Evolutionary conservation across 2,329 filamentous ascomycete species (phyloP), one percentile per base, ranked within the genome.

Genomic region (Karstenula rhodostoma): DNA sequence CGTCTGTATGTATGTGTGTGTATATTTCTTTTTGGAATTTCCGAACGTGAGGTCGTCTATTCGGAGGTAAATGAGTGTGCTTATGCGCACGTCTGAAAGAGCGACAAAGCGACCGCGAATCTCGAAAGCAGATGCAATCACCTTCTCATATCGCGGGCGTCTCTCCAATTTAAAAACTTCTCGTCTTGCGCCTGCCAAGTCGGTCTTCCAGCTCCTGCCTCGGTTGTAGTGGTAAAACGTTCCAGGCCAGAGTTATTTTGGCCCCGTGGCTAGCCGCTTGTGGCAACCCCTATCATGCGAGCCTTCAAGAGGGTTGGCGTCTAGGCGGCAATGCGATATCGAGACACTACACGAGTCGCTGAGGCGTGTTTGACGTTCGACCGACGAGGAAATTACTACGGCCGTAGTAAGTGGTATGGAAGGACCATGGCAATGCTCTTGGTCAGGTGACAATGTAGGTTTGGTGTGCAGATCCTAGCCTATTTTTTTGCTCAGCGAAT

Each of bases 201-300:
- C 23, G 35, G 22, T 35, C 19, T 23, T 15, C 2, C 17, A 22
- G 27, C 27, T 29, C 27, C 27, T 29, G 27, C 27, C 27, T 4
- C 4, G 27, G 27, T 8, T 4, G 27, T 29, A 29, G 8, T 4
- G 27, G 40, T 22, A 19, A 19, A 43, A 10, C 12, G 50, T 27
- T 32, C 49, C 49, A 52, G 49, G 42, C 12, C 49, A 19, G 15
- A 27, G 35, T 27, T 13, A 7, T 53, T 29, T 27, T 32, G 50
- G 50, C 50, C 50, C 49, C 50, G 4, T 25, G 50, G 25, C 50
- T 53, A 53, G n/a, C 37, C 17, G 50, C 37, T 19, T 43, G 2
- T 5, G 6, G 37, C 8, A 10, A 42, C n/a, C 8, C 23, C 27
- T 9, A 33, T 32, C 19, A 50, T 12, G 13, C 9, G 10, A 4